Evolutionary conservation across 257 asterid genomes (phyloP).

Genomic region (Solanum pennellii): DNA sequence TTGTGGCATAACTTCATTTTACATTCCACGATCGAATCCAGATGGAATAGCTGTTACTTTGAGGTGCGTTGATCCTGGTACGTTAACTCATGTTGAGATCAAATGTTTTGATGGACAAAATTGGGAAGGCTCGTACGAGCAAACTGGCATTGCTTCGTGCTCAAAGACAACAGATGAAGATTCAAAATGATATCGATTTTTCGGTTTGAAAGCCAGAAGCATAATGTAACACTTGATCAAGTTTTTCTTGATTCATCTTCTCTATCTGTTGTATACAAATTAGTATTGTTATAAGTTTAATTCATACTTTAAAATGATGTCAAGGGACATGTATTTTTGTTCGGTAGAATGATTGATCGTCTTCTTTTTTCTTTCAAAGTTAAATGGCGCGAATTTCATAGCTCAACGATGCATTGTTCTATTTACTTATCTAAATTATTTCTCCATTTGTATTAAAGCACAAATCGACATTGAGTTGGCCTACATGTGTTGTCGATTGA

Average conservation of each 20-base stretch:
- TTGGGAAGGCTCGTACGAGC: constrained; percentile 50
- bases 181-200: constrained; percentile 4
- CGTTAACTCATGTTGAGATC: constrained; percentile 54
- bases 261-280: not conserved
- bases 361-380: too few species aligned
- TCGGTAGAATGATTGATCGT: too few species aligned
- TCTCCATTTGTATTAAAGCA: too few species aligned
- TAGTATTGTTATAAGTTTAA: not conserved
- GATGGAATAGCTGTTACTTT: constrained; percentile 57
- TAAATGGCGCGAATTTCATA: too few species aligned
- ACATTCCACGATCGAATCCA: constrained; percentile 72
- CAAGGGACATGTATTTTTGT: too few species aligned
- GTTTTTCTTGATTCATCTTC: not conserved
- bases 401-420: too few species aligned
- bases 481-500: not conserved
- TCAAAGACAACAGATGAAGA: constrained; percentile 23
- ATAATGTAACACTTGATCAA: not conserved
- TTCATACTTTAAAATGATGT: too few species aligned
- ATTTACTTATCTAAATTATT: too few species aligned
- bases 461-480: not conserved
- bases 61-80: constrained; percentile 61
- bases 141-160: constrained; percentile 32
- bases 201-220: not conserved
- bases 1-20: constrained; percentile 87
- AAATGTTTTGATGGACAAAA: constrained; percentile 51